Conservation (phyloP, 2,329 filamentous ascomycete genomes). For the Shiraia sp. region DNA sequence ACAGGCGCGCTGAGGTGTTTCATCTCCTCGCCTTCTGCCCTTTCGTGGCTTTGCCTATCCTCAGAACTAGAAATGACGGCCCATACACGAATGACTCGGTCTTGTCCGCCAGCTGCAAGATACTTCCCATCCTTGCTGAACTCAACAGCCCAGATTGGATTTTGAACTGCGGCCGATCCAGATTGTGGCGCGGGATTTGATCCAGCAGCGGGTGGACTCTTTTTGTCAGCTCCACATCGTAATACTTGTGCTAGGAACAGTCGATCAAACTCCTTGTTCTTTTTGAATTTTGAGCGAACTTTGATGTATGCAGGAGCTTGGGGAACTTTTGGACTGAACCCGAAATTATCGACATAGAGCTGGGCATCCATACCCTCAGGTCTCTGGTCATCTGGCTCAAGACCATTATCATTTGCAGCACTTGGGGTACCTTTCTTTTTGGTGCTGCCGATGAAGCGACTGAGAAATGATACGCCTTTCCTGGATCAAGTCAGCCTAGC, state of each 20-base stretch:
- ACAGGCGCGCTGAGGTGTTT: conserved; percentile 85
- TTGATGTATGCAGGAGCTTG: conserved; percentile 91
- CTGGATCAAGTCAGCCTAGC: conserved; percentile 45
- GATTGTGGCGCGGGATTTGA: conserved; percentile 36
- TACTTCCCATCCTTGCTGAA: conserved; percentile 93
- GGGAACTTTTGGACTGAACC: conserved; percentile 84
- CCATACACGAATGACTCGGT: conserved; percentile 85
- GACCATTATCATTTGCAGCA: conserved; percentile 63
- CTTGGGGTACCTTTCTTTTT: conserved; percentile 69
- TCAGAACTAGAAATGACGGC: conserved; percentile 81
- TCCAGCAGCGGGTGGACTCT: conserved; percentile 26
- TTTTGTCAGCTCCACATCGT: conserved; percentile 54
- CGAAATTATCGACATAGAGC: conserved; percentile 72
- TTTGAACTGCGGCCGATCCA: conserved; percentile 45
- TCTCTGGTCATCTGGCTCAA: conserved; percentile 68
- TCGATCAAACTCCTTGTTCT: conserved; percentile 77
- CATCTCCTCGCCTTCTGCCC: conserved; percentile 64
- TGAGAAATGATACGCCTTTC: conserved; percentile 91
- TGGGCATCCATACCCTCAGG: conserved; percentile 81
- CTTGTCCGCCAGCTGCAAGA: conserved; percentile 88
- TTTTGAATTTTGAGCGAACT: conserved; percentile 79
- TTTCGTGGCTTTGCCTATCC: conserved; percentile 74
- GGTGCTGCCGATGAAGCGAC: conserved; percentile 74
- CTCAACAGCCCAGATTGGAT: conserved; percentile 88
- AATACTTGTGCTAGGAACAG: conserved; percentile 93